phyloP scores from a whole-genome alignment of 208 protist genomes.

The Tritrichomonas musculus region DNA sequence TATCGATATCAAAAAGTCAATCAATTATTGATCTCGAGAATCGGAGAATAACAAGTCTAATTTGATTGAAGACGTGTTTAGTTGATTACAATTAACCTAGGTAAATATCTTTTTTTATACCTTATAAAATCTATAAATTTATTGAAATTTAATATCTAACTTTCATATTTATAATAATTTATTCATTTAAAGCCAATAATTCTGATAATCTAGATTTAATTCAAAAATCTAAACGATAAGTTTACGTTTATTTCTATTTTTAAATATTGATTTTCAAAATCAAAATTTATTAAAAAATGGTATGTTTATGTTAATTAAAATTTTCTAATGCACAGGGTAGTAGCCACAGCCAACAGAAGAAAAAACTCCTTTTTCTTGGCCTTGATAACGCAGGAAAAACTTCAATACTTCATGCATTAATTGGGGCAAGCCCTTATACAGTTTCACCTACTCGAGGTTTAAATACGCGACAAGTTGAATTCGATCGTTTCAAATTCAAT shows the following conservation, averaged over 20 bases:
- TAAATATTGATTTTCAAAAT: no score
- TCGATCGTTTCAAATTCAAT: conserved; percentile 79
- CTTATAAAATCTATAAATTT: background rate
- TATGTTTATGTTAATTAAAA: no score
- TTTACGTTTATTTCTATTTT: background rate
- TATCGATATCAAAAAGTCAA: no score
- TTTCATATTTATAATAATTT: background rate
- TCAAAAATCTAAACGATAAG: no score
- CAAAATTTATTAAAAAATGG: background rate
- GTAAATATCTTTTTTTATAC: no score
- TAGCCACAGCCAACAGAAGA: conserved; percentile 48
- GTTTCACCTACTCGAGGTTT: conserved; percentile 96
- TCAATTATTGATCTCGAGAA: no score
- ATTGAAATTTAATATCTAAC: no score
- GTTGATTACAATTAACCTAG: no score
- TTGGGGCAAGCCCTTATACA: conserved; percentile 84
- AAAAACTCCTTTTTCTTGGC: conserved; percentile 77
- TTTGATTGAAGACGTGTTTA: no score
- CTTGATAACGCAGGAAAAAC: conserved; percentile 94
- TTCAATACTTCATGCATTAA: conserved; percentile 94
- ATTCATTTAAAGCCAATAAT: background rate
- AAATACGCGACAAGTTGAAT: conserved; percentile 89
- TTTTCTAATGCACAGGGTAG: background rate
- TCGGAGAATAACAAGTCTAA: no score
- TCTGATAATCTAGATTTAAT: background rate